These are phyloP conservation scores for Eucalyptus tenuipes DNA, from an alignment of 345 rosid genomes.

Conservation along the genomic window DNA sequence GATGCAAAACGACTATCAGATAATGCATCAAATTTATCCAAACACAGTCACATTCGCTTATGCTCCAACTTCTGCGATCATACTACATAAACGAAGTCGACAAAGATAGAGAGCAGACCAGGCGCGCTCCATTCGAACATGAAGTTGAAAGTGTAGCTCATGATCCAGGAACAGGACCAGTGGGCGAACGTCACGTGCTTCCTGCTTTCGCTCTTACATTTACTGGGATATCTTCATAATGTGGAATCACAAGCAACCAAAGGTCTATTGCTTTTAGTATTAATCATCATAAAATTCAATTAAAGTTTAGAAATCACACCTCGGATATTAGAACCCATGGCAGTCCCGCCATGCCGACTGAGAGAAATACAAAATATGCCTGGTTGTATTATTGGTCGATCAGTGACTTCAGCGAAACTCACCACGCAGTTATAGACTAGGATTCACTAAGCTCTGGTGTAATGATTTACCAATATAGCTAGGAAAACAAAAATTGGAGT, in stretches of 20 bases:
- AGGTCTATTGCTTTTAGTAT: background rate
- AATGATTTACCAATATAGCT: background rate
- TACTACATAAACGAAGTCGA: background rate
- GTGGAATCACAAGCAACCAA: background rate
- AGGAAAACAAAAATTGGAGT: background rate
- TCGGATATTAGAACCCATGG: conserved; percentile 30
- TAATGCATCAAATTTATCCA: background rate
- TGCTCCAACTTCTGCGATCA: background rate
- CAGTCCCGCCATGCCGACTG: background rate
- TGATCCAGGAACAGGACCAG: conserved; percentile 85
- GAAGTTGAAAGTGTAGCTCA: conserved; percentile 80
- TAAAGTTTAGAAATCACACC: conserved; percentile 9
- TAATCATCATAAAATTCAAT: background rate
- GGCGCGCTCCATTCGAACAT: conserved; percentile 65
- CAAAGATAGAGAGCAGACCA: conserved; percentile 10
- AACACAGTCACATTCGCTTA: background rate
- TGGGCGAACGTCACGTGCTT: conserved; percentile 75
- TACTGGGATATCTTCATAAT: conserved; percentile 52
- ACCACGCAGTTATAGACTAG: background rate
- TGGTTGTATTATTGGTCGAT: background rate
- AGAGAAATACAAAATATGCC: conserved; percentile 11
- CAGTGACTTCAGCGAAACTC: background rate
- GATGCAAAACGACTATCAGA: background rate
- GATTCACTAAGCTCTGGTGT: background rate
- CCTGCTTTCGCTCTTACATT: conserved; percentile 72